phyloP scores from a whole-genome alignment of 805 yeast species.

The Kodamaea kakaduensis region DNA sequence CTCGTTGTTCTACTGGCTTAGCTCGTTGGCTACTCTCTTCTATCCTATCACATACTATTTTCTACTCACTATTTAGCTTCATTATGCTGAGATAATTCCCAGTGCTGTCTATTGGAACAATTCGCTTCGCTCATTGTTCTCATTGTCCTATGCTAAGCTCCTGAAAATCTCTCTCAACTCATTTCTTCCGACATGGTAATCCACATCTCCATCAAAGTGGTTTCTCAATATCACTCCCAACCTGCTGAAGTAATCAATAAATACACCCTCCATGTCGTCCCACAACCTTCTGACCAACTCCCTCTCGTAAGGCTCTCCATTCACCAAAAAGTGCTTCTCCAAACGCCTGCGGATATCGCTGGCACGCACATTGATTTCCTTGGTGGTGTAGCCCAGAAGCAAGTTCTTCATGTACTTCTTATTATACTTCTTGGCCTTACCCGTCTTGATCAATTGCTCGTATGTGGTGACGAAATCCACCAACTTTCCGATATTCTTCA shows the following conservation, averaged over 20 bases:
- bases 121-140: too few species aligned
- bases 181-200: slow-evolving; percentile 46
- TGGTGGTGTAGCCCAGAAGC: slow-evolving; percentile 51
- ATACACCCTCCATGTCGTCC: slow-evolving; percentile 65
- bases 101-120: too few species aligned
- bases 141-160: slow-evolving; percentile 13
- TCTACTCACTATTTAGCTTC: too few species aligned
- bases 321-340: slow-evolving; percentile 48
- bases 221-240: slow-evolving; percentile 50
- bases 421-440: slow-evolving; percentile 62
- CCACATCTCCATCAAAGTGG: slow-evolving; percentile 53
- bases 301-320: slow-evolving; percentile 42
- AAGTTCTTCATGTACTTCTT: slow-evolving; percentile 55
- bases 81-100: too few species aligned
- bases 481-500: slow-evolving; percentile 62
- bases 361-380: slow-evolving; percentile 54
- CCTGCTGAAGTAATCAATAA: slow-evolving; percentile 50
- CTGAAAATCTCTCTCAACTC: slow-evolving; percentile 57
- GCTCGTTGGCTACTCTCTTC: too few species aligned
- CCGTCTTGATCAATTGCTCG: slow-evolving; percentile 48
- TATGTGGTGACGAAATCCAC: slow-evolving; percentile 62
- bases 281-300: slow-evolving; percentile 61
- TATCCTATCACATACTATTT: too few species aligned
- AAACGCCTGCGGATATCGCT: slow-evolving; percentile 54
- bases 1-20: too few species aligned